A percentile compares a stretch with the other conserved stretches of the same genome.
phyloP scores from a whole-genome alignment of 1,284 basidiomycete species.

The Tilletia setariae region DNA sequence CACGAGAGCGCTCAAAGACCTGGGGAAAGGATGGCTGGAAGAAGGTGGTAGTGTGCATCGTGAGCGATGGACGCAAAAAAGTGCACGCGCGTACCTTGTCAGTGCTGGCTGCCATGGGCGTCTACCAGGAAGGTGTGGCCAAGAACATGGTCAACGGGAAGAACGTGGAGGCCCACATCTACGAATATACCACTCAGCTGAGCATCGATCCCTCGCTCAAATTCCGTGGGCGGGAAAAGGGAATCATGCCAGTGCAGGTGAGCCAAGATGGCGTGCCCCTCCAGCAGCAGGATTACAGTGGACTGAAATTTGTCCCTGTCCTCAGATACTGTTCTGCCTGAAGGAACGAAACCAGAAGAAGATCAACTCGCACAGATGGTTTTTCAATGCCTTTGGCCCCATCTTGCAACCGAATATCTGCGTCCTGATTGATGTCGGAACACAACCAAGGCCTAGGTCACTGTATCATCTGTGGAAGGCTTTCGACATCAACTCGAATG shows the following conservation, averaged over 20 bases:
- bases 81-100: constrained; percentile 80
- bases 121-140: constrained; percentile 86
- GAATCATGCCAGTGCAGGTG: constrained; percentile 39
- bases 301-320: constrained; percentile 56
- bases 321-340: constrained; percentile 89
- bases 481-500: constrained; percentile 91
- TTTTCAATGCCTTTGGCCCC: constrained; percentile 56
- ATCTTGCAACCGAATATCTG: constrained; percentile 73
- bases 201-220: constrained; percentile 75
- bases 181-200: constrained; percentile 68
- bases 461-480: constrained; percentile 97
- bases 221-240: constrained; percentile 75
- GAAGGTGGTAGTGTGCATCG: constrained; percentile 82
- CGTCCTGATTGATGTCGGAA: constrained; percentile 89
- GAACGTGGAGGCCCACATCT: constrained; percentile 84
- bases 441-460: constrained; percentile 64
- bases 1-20: constrained; percentile 76
- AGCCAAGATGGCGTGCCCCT: constrained; percentile 10
- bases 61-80: constrained; percentile 76
- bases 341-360: constrained; percentile 91
- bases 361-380: constrained; percentile 53
- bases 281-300: constrained; percentile 11
- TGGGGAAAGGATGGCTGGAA: constrained; percentile 98
- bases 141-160: constrained; percentile 83
- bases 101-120: constrained; percentile 73